These are phyloP conservation scores for Platanus orientalis DNA, from an alignment of 164 flowering plant species.

Conservation along the genomic window DNA sequence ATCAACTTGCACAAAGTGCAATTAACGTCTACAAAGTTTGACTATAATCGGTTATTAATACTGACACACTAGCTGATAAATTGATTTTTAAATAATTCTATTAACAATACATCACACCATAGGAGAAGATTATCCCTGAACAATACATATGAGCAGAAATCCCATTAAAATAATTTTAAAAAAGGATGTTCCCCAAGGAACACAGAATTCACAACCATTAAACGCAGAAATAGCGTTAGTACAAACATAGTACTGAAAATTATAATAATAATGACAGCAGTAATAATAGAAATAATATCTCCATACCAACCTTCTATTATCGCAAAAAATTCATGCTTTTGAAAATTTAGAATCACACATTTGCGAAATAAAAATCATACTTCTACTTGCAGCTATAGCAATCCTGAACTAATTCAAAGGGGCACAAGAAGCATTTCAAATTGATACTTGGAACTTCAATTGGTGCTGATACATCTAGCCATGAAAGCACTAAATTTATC, in stretches of 20 bases:
- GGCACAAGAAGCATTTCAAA: constrained; percentile 34
- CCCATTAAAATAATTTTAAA: too few species aligned
- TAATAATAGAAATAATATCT: too few species aligned
- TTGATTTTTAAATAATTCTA: neutral
- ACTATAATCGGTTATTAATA: neutral
- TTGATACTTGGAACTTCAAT: constrained; percentile 47
- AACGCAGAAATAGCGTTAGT: neutral
- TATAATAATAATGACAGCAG: too few species aligned
- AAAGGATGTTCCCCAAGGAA: neutral
- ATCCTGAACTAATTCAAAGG: constrained; percentile 44
- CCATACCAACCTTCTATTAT: neutral
- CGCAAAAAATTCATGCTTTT: neutral
- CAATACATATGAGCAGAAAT: neutral
- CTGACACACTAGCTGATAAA: neutral
- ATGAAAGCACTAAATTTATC: too few species aligned
- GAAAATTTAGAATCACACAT: neutral
- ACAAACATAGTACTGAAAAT: neutral
- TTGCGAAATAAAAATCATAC: constrained; percentile 3
- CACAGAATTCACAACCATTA: neutral
- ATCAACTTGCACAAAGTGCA: neutral
- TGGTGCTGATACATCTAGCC: too few species aligned
- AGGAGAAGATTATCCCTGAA: neutral
- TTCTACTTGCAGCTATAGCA: constrained; percentile 56
- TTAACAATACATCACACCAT: neutral
- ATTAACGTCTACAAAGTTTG: too few species aligned